A percentile compares a stretch with the other conserved stretches of the same genome.
These are phyloP conservation scores for Fusarium hostae DNA, from an alignment of 2,329 filamentous ascomycete genomes.

Conservation along the genomic window DNA sequence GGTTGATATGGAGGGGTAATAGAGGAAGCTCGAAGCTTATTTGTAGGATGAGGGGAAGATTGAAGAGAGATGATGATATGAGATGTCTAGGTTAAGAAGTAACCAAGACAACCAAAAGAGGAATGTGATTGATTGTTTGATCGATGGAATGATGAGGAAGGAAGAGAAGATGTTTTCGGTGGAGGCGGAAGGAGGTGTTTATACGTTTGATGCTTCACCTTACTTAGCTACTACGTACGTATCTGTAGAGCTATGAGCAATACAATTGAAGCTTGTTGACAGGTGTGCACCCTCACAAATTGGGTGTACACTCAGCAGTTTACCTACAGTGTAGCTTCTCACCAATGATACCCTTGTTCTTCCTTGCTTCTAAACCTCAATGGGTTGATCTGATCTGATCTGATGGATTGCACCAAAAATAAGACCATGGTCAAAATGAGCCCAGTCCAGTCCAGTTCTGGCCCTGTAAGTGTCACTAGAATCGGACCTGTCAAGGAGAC, in stretches of 20 bases:
- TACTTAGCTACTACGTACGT: not conserved
- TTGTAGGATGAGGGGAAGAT: constrained; percentile 3
- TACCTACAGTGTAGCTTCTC: not conserved
- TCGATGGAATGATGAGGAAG: constrained; percentile 35
- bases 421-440: constrained; percentile 29
- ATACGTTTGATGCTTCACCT: constrained; percentile 32
- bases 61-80: not conserved
- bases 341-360: constrained; percentile 11
- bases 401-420: constrained; percentile 35
- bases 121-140: constrained; percentile 35
- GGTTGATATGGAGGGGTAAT: constrained; percentile 11
- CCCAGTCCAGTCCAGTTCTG: not conserved
- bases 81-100: constrained; percentile 25
- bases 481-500: constrained; percentile 36
- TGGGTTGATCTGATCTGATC: constrained; percentile 37
- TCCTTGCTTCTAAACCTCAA: constrained; percentile 17
- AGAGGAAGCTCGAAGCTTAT: constrained; percentile 19
- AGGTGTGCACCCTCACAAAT: constrained; percentile 10
- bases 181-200: constrained; percentile 40
- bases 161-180: constrained; percentile 22
- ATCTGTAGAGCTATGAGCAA: not conserved
- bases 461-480: not conserved
- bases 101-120: constrained; percentile 37
- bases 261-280: constrained; percentile 3
- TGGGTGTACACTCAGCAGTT: constrained; percentile 15